Base-by-base conservation (phyloP, 305 asterid species). In the Solanum hybrid region DNA sequence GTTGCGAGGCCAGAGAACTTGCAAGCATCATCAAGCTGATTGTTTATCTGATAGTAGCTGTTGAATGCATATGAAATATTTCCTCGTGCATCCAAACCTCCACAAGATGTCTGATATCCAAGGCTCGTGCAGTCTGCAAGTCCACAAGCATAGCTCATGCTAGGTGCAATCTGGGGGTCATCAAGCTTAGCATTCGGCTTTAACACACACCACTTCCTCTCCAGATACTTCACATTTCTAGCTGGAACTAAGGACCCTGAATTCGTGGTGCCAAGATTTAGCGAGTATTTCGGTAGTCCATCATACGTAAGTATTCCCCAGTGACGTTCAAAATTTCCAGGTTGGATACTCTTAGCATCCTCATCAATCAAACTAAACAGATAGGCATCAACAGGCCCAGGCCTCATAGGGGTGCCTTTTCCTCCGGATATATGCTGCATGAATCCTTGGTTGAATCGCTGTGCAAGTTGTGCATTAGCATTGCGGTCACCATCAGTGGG, bases 291-390 rank as follows among this genome's bases (percentile, higher is more conserved):
- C 4, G 94, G 93, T 10, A 65, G 89, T 27, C 94, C 94, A 4
- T 93, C 94, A 13, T 87, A 90, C 4, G 76, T 87, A 26, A 90
- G 90, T 27, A 93, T 87, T 36, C 93, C 94, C 94, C 93, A 91
- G 36, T 93, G 93, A 8, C 93, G 90, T 90, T 93, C 93, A 27
- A 91, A 93, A 45, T 41, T 17, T 22, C 94, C 93, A 0, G 92
- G 94, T 24, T 87, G 90, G 24, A 89, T 79, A 77, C 92, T 90
- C 73, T 92, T 92, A 38, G 26, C 15, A 27, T 93, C 92, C 88
- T 93, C 94, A 37, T 93, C 94, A 12, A 90, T 90, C 39, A 93
- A 70, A 72, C 94, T 88, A 29, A 90, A 91, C 11, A 93, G 91
- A 41, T 91, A 93, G 41, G 89, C 90, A 22, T 93, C 92, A 26